Percentiles rank a stretch among this genome's conserved stretches.
Evolutionary conservation across 2,329 filamentous ascomycete genomes (phyloP).

Genomic region (Neonectria neomacrospora): DNA sequence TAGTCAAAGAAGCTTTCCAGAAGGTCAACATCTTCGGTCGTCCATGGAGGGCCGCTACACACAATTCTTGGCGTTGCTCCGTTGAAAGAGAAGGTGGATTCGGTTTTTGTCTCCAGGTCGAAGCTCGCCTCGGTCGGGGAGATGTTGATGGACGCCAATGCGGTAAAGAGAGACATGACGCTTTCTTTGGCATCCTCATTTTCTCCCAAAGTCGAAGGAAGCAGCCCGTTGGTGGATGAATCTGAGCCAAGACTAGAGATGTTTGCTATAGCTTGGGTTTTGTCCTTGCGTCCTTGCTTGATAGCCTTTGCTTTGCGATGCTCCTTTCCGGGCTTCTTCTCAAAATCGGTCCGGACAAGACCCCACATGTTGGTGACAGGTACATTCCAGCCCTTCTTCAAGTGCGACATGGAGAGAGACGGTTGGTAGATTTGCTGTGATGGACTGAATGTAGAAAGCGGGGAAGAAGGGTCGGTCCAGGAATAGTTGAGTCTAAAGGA

Average conservation of each 20-base stretch:
- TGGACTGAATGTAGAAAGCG: not conserved
- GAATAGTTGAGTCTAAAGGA: no score
- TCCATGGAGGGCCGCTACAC: constrained; percentile 9
- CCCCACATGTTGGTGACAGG: not conserved
- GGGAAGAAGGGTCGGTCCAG: not conserved
- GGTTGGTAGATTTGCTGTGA: not conserved
- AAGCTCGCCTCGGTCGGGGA: constrained; percentile 3
- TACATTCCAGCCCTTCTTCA: not conserved
- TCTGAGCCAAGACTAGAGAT: constrained; percentile 28
- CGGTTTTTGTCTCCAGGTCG: constrained; percentile 24
- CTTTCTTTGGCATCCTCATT: constrained; percentile 3
- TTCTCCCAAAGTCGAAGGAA: constrained; percentile 1
- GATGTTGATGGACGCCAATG: constrained; percentile 5
- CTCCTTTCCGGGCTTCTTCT: not conserved
- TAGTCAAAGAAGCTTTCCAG: constrained; percentile 4
- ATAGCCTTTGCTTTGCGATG: not conserved
- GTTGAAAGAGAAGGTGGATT: constrained; percentile 19
- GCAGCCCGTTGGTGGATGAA: constrained; percentile 19
- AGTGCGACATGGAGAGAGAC: not conserved
- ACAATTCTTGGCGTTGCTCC: constrained; percentile 12
- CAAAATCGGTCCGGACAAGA: not conserved
- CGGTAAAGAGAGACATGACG: constrained; percentile 14
- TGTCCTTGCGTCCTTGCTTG: not conserved
- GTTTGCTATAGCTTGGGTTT: constrained; percentile 4
- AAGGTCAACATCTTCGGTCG: not conserved